Base-by-base conservation (phyloP, 1,139 yeast species). In the Nakaseomyces nivariensis region DNA sequence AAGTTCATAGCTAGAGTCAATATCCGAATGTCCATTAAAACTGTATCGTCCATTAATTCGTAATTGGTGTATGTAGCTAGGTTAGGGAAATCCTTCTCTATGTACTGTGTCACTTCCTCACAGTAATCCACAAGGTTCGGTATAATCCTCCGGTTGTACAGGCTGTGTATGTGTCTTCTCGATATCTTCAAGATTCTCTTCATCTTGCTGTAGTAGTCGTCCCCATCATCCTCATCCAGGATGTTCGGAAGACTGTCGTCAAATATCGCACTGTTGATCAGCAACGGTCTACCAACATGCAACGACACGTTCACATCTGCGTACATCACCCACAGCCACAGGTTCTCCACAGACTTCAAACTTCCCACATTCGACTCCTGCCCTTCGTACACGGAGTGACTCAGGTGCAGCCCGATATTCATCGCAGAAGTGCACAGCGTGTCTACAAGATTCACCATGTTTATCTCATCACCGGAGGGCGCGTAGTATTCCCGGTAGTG, bases 361-460 rank as follows among this genome's bases (percentile, higher is more conserved):
- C 51, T 53, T 2, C 69, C 66, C 1, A 58, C 56, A 1, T 48
- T 26, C 3, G 48, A 29, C 13, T 58, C 56, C 32, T 61, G 60
- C 10, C 48, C 51, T 1, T 51, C 22, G 45, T 61, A 67, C 1
- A 65, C 27, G 4, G 41, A 40, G 10, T 57, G 57, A 48, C 67
- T 56, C 22, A 58, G 53, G 46, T 68, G 61, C n/a, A 70, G 51
- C 1, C 72, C 72, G 50, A 69, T 49, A 0, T 57, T 47, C 4
- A 62, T 37, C 0, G 69, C 64, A 49, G 65, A 58, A 25, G 54
- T 52, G 4, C 62, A 51, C 25, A 68, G 57, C 3, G 51, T 41
- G 37, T 57, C 61, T 8, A 59, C 54, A 2, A 63, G 45, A 13
- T 48, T 46, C 7, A 56, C 48, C 13, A 56, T 27, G 49, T 66